Evolutionary conservation across 1,139 yeast species (phyloP), one percentile per base, ranked within the genome.

Genomic region (Geotrichum phurueaensis): DNA sequence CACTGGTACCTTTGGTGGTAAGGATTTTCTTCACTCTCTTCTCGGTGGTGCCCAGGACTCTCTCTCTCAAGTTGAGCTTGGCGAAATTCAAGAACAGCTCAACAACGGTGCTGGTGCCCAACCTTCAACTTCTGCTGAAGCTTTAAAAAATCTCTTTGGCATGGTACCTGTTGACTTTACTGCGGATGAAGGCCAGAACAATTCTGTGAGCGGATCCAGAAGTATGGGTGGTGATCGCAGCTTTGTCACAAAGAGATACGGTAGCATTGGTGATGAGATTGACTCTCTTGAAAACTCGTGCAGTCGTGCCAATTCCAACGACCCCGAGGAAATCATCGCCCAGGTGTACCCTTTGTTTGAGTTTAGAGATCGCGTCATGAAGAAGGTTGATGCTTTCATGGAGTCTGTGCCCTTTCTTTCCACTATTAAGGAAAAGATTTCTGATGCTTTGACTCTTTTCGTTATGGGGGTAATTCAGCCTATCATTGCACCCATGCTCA

Each of bases 1-100:
- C n/a, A 69, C 71, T 20, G 71, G 71, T 25, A 67, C 71, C 12
- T 69, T 68, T 64, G 71, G 71, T 10, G 68, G 69, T 33, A 54
- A 58, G 49, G 71, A 69, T 43, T 69, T 69, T 51, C 62, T 68
- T 47, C 70, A 67, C 57, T 66, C 69, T 1, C 55, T 68, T n/a
- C 58, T 67, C 22, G 70, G 71, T 22, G 69, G 67, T 48, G 71
- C 71, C 20, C 66, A 68, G 55, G 71, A 68, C 53, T 65, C 67
- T 18, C 65, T 67, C 22, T 65, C 67, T 22, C 68, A 66, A 57
- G 64, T 66, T 22, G 67, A 65, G 54, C 54, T 65, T 18, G 63
- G 59, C 9, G 68, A 65, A 6, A 57, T 66, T 3, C 58, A 64
- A 23, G 58, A 58, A n/a, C 62, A 63, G 48, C 59, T 65, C 27